Evolutionary conservation across 306 rosid genomes (phyloP), one percentile per base, ranked within the genome.

Genomic region (Ceratonia siliqua): DNA sequence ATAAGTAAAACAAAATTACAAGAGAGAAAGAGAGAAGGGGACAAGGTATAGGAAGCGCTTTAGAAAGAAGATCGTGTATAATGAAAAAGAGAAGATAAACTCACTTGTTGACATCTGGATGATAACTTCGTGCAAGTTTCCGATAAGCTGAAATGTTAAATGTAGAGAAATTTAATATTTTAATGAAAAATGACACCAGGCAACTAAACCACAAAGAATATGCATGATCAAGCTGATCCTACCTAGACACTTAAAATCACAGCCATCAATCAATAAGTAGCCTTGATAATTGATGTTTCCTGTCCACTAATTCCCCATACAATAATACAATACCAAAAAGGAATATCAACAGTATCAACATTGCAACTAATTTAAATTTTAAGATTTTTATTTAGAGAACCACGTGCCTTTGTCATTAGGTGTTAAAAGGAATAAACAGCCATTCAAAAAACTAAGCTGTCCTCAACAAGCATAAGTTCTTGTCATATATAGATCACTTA

Each of bases 21-120:
- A 32, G 27, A 59, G 32, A 18, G n/a, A 64, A 2, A 28, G 10
- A 58, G 7, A 24, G 53, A 27, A 52, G 70, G 41, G 2, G 33
- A 65, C 52, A 55, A 53, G 62, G 81, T 5, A 75, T 7, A 53
- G 59, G 35, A 66, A 56, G 17, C 36, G 52, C 58, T 36, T 46
- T 45, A 68, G 18, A 14, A 67, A 72, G 81, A 36, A 77, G 57
- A 53, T 13, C 12, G 68, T 27, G 46, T 59, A 27, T 12, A 61
- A 4, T 17, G 64, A 0, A 33, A 77, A 72, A 42, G 11, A 58
- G 15, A 17, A 52, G 45, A 75, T 35, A 27, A 28, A 84, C 96
- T 92, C 82, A 95, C 99, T 94, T 94, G 90, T 92, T 94, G 62
- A 94, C 99, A 78, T 94, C 99, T 13, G 99, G 99, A 78, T 94